Conservation (phyloP, 2,329 filamentous ascomycete genomes). For the Cercospora zeina region DNA sequence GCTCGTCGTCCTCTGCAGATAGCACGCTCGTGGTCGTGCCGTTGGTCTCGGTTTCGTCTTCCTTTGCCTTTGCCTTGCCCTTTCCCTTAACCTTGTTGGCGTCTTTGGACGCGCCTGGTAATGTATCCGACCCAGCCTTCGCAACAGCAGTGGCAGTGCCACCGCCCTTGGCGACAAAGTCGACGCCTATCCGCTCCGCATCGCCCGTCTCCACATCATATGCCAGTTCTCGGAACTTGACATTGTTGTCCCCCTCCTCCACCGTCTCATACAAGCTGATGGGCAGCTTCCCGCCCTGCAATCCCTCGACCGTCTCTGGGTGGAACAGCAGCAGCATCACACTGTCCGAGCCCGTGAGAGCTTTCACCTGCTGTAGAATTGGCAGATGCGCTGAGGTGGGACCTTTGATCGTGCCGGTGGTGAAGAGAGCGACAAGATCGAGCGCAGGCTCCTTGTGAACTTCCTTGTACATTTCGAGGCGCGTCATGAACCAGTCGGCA, state of each 20-base stretch:
- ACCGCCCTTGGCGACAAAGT: conserved; percentile 83
- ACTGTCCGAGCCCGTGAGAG: conserved; percentile 65
- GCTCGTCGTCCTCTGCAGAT: conserved; percentile 64
- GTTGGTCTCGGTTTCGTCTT: conserved; percentile 46
- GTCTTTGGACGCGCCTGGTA: conserved; percentile 33
- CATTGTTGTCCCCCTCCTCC: conserved; percentile 71
- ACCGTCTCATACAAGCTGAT: conserved; percentile 82
- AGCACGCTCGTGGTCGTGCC: conserved; percentile 46
- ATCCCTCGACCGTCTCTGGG: conserved; percentile 56
- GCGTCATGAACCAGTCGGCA: conserved; percentile 69
- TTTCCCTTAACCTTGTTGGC: conserved; percentile 46
- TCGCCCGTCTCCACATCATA: conserved; percentile 92
- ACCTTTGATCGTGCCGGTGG: conserved; percentile 69
- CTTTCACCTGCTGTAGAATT: conserved; percentile 70
- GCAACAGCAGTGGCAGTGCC: conserved; percentile 70
- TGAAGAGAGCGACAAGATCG: conserved; percentile 67
- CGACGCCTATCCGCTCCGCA: conserved; percentile 96
- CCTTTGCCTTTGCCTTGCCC: conserved; percentile 44
- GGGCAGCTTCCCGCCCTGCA: conserved; percentile 77
- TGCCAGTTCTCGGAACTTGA: conserved; percentile 78
- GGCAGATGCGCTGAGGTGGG: conserved; percentile 67
- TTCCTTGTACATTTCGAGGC: conserved; percentile 83
- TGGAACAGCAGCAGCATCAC: conserved; percentile 89
- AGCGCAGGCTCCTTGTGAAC: conserved; percentile 83
- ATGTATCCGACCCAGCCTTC: conserved; percentile 27